phyloP scores from a whole-genome alignment of 2,329 filamentous ascomycete species.

The Ophiosphaerella korrae region DNA sequence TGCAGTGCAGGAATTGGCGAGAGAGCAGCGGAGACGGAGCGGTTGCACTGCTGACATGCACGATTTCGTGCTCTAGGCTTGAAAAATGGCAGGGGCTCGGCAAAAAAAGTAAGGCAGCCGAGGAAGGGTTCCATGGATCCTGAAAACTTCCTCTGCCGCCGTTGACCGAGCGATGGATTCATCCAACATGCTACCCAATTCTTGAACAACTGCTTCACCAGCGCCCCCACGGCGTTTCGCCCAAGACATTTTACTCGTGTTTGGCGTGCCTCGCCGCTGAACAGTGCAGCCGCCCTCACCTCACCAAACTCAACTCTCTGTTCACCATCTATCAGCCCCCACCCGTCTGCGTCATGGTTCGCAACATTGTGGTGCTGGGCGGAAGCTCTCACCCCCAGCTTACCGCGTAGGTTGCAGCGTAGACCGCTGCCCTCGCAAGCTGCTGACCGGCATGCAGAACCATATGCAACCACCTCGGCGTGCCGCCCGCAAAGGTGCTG shows the following conservation, averaged over 20 bases:
- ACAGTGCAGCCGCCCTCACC: conserved; percentile 7
- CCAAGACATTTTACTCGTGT: conserved; percentile 1
- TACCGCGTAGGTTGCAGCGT: conserved; percentile 59
- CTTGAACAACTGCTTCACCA: conserved; percentile 32
- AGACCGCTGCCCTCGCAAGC: neutral
- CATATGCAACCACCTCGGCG: conserved; percentile 86
- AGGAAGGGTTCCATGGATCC: conserved; percentile 12
- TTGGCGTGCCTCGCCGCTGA: conserved; percentile 9
- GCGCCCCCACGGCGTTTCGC: conserved; percentile 29
- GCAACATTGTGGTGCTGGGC: conserved; percentile 91
- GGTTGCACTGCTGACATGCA: conserved; percentile 8
- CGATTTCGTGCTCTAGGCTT: conserved; percentile 30
- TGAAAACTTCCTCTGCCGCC: conserved; percentile 34
- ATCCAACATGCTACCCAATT: conserved; percentile 44
- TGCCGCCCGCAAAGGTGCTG: conserved; percentile 82
- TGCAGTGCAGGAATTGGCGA: conserved; percentile 6
- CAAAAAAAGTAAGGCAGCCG: conserved; percentile 20
- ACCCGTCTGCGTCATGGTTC: conserved; percentile 68
- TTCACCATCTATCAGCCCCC: neutral
- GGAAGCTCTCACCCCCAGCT: conserved; percentile 91
- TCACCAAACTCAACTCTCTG: conserved; percentile 1
- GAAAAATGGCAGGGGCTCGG: conserved; percentile 19
- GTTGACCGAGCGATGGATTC: conserved; percentile 17
- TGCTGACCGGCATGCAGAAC: conserved; percentile 47
- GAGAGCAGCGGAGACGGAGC: conserved; percentile 7